Evolutionary conservation across 139 green algal genomes (phyloP), one percentile per base, ranked within the genome.

Genomic region (Auxenochlorella pyrenoidosa): DNA sequence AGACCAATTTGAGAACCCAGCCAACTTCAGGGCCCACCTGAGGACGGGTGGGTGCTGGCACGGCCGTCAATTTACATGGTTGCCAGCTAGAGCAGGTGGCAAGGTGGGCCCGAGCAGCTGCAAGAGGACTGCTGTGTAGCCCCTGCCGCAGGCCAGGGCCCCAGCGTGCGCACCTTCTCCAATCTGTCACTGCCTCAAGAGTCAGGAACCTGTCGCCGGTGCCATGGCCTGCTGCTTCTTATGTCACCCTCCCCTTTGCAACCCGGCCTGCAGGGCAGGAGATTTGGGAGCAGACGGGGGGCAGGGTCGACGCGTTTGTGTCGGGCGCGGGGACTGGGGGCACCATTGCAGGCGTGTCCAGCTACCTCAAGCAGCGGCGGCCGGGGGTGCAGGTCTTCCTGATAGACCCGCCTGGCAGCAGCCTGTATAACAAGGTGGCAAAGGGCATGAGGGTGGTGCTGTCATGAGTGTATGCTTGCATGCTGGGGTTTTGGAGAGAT

Each of bases 1-100:
- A 0, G 93, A 99, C 88, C 97, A 99, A 90, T 99, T 99, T 92
- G 97, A 99, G 76, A 99, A 98, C 77, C 83, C 92, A 15, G 96
- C 95, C 65, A 99, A 99, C 87, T 95, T 92, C 70, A 38, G 90
- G 15, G 95, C 96, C 18, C 97, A 99, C 90, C 81, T 96, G 16
- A 79, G 92, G 73, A 96, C 94, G 41, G 93, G 63, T 85, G 73
- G 66, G 81, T 40, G 60, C 73, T 24, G 40, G 38, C 5, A 13
- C 10, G 76, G 26, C 1, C 54, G 18, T 63, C 22, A 24, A 3
- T 63, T 8, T 24, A 13, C 16, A 8, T 63, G 47, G 47, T 54
- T 54, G 47, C 47, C 47, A 54, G 10, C 47, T 54, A 10, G 8
- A 18, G 47, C 47, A 54, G n/a, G n/a, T n/a, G n/a, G 47, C 47